These are phyloP conservation scores for Andrographis paniculata DNA, from an alignment of 305 asterid species.

Conservation along the genomic window DNA sequence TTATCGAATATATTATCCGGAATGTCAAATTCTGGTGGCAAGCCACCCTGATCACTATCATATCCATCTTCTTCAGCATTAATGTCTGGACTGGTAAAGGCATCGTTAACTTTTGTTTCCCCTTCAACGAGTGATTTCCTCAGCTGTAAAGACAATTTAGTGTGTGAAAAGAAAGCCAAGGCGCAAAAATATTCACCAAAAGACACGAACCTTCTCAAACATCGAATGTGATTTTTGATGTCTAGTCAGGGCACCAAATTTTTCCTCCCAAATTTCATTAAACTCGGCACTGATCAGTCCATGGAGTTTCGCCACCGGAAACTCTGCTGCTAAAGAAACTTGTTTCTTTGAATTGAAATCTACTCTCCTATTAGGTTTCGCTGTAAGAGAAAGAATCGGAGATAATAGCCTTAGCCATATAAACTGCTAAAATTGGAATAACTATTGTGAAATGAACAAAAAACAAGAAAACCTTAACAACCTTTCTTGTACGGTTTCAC, in stretches of 20 bases:
- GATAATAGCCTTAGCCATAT: constrained; percentile 14
- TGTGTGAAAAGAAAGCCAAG: constrained; percentile 13
- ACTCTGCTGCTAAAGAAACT: constrained; percentile 38
- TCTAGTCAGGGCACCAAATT: constrained; percentile 25
- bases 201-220: constrained; percentile 61
- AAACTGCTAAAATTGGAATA: background rate
- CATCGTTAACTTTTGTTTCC: constrained; percentile 29
- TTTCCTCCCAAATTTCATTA: constrained; percentile 61
- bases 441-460: constrained; percentile 15
- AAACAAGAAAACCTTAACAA: constrained; percentile 15
- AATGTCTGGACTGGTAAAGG: constrained; percentile 25
- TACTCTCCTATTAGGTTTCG: constrained; percentile 36
- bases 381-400: constrained; percentile 38
- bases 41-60: constrained; percentile 55
- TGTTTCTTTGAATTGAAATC: constrained; percentile 34
- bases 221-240: constrained; percentile 30
- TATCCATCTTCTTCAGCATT: constrained; percentile 37
- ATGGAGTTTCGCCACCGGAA: constrained; percentile 65
- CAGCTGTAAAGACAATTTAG: constrained; percentile 47
- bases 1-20: constrained; percentile 33
- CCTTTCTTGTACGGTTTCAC: constrained; percentile 72
- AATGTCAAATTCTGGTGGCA: constrained; percentile 49
- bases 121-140: constrained; percentile 59
- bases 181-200: constrained; percentile 16
- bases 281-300: constrained; percentile 58